Conservation (phyloP, 345 rosid species). For the Camelina hispida region DNA sequence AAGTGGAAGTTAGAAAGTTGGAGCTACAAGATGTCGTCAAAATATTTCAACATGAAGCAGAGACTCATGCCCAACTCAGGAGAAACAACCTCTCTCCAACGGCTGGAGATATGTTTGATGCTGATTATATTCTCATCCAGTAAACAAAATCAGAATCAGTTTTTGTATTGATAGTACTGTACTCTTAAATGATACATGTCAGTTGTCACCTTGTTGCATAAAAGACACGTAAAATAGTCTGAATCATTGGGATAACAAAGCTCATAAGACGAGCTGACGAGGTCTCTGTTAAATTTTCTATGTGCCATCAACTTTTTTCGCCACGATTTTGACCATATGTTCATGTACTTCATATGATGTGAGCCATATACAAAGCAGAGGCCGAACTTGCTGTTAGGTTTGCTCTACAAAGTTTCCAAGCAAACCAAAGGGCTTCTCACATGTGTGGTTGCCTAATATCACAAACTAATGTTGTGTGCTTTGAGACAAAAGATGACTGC, state of each 20-base stretch:
- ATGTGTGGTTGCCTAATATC: not conserved
- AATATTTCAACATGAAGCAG: constrained; percentile 96
- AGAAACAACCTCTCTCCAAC: constrained; percentile 80
- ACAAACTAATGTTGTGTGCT: not conserved
- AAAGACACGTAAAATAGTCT: not conserved
- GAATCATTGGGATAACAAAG: not conserved
- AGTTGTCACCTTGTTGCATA: not conserved
- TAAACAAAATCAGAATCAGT: constrained; percentile 24
- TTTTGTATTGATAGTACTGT: constrained; percentile 8
- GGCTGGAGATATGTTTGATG: constrained; percentile 64
- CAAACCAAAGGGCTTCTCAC: not conserved
- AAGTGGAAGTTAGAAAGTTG: constrained; percentile 71
- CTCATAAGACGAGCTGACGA: not conserved
- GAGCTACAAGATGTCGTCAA: constrained; percentile 86
- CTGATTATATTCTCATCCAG: constrained; percentile 66
- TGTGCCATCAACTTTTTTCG: not conserved
- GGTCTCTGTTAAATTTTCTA: not conserved
- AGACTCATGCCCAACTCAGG: constrained; percentile 87
- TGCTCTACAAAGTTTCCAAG: not conserved
- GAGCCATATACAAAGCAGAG: not conserved
- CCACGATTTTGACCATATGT: not conserved
- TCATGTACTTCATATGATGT: not conserved
- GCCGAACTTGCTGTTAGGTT: not conserved
- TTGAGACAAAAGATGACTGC: not conserved
- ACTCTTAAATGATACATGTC: constrained; percentile 1